These are phyloP conservation scores for Lasiodiplodia theobromae DNA, from an alignment of 2,329 filamentous ascomycete genomes.

Conservation along the genomic window DNA sequence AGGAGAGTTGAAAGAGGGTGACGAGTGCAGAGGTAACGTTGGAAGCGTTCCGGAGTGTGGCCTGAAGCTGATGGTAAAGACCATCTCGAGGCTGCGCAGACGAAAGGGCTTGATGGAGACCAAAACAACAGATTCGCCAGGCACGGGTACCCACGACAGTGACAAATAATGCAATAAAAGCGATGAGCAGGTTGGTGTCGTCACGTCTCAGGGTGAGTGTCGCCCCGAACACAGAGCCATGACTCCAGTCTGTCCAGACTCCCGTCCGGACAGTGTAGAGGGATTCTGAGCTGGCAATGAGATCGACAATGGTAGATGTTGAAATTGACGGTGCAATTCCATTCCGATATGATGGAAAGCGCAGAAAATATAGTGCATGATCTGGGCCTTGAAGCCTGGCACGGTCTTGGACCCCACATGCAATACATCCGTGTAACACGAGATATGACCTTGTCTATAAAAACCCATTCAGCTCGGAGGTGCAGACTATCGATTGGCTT, in stretches of 20 bases:
- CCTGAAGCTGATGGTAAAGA: conserved; percentile 36
- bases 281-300: background rate
- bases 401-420: background rate
- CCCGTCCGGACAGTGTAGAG: background rate
- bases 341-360: background rate
- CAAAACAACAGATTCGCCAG: conserved; percentile 37
- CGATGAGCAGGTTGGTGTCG: conserved; percentile 43
- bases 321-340: background rate
- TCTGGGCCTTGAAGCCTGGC: no score
- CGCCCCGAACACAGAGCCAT: background rate
- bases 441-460: background rate
- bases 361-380: background rate
- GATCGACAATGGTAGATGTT: background rate
- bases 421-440: background rate
- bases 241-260: background rate
- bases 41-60: conserved; percentile 26
- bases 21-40: background rate
- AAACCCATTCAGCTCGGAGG: background rate
- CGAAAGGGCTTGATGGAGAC: conserved; percentile 34
- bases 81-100: conserved; percentile 34
- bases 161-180: conserved; percentile 46
- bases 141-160: conserved; percentile 33
- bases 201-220: conserved; percentile 32
- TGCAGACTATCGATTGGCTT: no score
- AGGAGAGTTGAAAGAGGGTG: background rate